phyloP scores from a whole-genome alignment of 768 basidiomycete genomes.

The Panaeolus papilionaceus region DNA sequence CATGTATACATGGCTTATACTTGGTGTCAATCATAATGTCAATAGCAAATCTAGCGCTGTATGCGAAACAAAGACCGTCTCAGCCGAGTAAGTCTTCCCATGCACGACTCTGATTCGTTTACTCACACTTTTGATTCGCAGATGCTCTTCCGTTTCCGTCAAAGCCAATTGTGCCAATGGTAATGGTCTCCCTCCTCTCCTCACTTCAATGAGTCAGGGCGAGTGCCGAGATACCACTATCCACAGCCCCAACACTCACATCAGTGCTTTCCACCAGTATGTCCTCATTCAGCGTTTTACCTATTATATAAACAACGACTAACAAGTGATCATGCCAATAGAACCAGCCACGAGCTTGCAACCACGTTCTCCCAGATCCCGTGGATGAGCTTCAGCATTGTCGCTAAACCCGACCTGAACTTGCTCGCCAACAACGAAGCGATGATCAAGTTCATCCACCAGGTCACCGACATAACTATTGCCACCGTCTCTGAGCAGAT shows the following conservation, averaged over 20 bases:
- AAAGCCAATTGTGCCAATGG: neutral
- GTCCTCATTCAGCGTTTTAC: neutral
- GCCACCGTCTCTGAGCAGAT: constrained; percentile 18
- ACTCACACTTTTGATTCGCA: neutral
- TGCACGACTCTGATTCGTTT: no score
- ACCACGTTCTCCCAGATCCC: constrained; percentile 26
- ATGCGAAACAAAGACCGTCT: no score
- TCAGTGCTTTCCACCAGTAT: neutral
- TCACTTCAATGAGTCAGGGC: neutral
- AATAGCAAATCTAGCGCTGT: no score
- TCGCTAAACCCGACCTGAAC: constrained; percentile 32
- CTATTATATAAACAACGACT: neutral
- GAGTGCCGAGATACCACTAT: neutral
- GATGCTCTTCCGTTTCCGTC: no score
- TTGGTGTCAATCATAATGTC: no score
- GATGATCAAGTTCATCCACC: constrained; percentile 14
- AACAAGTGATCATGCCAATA: neutral
- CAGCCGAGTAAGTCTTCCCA: no score
- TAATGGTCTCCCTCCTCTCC: neutral
- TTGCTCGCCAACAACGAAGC: constrained; percentile 25
- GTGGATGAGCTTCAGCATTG: constrained; percentile 36
- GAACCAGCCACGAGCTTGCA: neutral
- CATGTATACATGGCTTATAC: no score
- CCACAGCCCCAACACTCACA: neutral
- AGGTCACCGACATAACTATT: constrained; percentile 17